Percentiles rank a stretch among this genome's conserved stretches.
phyloP scores from a whole-genome alignment of 768 basidiomycete species.

The Termitomyces sp. region DNA sequence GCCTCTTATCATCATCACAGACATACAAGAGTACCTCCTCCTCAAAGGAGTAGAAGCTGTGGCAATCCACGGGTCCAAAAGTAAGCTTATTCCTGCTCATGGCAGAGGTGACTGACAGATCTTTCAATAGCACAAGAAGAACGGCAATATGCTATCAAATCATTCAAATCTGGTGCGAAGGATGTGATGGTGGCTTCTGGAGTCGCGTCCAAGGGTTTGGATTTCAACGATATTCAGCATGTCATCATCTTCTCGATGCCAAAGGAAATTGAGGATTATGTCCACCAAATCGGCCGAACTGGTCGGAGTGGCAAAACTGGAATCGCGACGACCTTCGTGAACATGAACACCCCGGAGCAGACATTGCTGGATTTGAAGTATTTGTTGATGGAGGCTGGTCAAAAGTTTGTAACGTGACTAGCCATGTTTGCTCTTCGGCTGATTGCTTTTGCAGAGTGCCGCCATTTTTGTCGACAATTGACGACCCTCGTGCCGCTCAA shows the following conservation, averaged over 20 bases:
- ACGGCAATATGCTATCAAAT: constrained; percentile 97
- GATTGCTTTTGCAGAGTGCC: constrained; percentile 64
- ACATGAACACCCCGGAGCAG: constrained; percentile 96
- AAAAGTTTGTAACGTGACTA: constrained; percentile 65
- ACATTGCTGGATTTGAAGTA: constrained; percentile 97
- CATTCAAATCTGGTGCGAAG: constrained; percentile 96
- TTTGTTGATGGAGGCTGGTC: constrained; percentile 93
- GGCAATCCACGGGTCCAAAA: constrained; percentile 96
- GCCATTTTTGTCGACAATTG: constrained; percentile 84
- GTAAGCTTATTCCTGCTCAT: constrained; percentile 40
- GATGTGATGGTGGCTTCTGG: constrained; percentile 99
- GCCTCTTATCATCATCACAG: constrained; percentile 36
- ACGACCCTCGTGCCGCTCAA: constrained; percentile 83
- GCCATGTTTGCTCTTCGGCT: constrained; percentile 1
- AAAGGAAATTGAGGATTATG: constrained; percentile 99
- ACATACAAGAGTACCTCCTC: constrained; percentile 96
- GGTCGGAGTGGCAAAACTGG: constrained; percentile 98
- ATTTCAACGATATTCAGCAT: constrained; percentile 98
- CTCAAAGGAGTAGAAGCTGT: constrained; percentile 98
- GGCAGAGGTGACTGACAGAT: neutral
- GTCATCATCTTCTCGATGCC: constrained; percentile 99
- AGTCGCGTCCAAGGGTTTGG: constrained; percentile 96
- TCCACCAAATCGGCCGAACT: constrained; percentile 98
- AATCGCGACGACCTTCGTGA: constrained; percentile 98
- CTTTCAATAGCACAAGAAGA: constrained; percentile 83